Conservation (phyloP, 441 rosid species). For the Aquilaria agallochum region DNA sequence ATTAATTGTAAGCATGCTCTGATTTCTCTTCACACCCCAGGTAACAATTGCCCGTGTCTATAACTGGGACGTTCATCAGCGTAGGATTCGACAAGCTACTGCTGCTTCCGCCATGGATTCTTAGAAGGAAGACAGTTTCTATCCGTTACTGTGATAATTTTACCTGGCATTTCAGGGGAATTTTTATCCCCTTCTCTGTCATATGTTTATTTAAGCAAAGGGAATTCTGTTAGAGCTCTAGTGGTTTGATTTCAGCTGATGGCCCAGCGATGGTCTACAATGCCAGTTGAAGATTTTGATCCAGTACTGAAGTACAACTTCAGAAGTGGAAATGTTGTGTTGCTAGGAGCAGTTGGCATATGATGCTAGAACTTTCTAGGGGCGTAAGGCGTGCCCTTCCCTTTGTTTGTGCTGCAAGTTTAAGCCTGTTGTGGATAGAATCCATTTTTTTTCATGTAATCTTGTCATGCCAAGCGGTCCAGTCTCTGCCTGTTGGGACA, state of each 20-base stretch:
- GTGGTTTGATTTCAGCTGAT: background rate
- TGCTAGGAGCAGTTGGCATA: no score
- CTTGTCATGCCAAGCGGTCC: no score
- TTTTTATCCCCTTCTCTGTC: slow-evolving; percentile 4
- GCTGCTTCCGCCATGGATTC: slow-evolving; percentile 39
- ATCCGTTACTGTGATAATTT: background rate
- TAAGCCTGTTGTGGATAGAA: no score
- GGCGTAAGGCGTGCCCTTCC: no score
- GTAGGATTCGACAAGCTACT: slow-evolving; percentile 53
- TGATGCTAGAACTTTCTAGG: no score
- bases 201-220: slow-evolving; percentile 7
- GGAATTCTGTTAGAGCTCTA: slow-evolving; percentile 3
- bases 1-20: background rate
- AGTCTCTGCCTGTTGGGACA: no score
- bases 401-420: no score
- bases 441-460: no score
- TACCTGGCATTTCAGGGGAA: slow-evolving; percentile 7
- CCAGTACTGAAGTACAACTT: background rate
- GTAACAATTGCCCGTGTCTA: slow-evolving; percentile 77
- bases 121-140: slow-evolving; percentile 20
- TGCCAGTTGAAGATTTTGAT: slow-evolving; percentile 2
- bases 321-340: no score
- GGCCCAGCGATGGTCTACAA: background rate
- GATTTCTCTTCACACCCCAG: slow-evolving; percentile 25
- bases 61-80: slow-evolving; percentile 90